Percentiles rank a stretch among this genome's conserved stretches.
Evolutionary conservation across 257 asterid species (phyloP).

Genomic region (Solanum infundibuliforme): DNA sequence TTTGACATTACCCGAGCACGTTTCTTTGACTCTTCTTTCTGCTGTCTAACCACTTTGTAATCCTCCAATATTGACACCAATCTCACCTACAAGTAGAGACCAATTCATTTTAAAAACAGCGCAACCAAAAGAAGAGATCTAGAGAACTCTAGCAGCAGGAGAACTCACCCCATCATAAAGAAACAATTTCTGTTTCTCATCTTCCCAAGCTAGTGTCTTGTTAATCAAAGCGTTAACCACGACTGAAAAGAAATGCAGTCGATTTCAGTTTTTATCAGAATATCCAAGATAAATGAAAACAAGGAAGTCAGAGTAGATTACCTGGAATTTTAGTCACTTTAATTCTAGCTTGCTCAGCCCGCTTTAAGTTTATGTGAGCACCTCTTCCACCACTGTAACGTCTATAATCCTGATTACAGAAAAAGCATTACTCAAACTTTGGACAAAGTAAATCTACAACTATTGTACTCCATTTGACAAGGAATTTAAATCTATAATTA

Average conservation of each 20-base stretch:
- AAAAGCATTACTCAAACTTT: not conserved
- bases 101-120: not conserved
- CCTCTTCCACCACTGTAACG: slow-evolving; percentile 95
- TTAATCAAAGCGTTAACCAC: slow-evolving; percentile 63
- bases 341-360: slow-evolving; percentile 89
- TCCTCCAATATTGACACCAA: slow-evolving; percentile 80
- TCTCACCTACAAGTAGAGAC: slow-evolving; percentile 43
- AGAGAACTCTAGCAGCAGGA: slow-evolving; percentile 7
- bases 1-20: slow-evolving; percentile 54
- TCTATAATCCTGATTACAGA: slow-evolving; percentile 46
- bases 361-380: slow-evolving; percentile 75
- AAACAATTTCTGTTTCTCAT: slow-evolving; percentile 62
- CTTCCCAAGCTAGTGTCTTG: slow-evolving; percentile 81
- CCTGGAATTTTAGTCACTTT: slow-evolving; percentile 79
- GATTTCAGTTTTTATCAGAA: not conserved
- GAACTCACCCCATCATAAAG: slow-evolving; percentile 83
- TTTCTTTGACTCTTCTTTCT: slow-evolving; percentile 76
- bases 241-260: slow-evolving; percentile 27
- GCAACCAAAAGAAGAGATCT: not conserved
- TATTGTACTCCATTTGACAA: not conserved
- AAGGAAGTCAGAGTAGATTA: slow-evolving; percentile 5
- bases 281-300: not conserved
- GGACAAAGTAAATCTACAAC: not conserved
- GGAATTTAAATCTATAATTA: not conserved
- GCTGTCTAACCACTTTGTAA: slow-evolving; percentile 62